Percentiles rank a stretch among this genome's conserved stretches.
phyloP scores from a whole-genome alignment of 2,329 filamentous ascomycete genomes.

The Colletotrichum limetticola region DNA sequence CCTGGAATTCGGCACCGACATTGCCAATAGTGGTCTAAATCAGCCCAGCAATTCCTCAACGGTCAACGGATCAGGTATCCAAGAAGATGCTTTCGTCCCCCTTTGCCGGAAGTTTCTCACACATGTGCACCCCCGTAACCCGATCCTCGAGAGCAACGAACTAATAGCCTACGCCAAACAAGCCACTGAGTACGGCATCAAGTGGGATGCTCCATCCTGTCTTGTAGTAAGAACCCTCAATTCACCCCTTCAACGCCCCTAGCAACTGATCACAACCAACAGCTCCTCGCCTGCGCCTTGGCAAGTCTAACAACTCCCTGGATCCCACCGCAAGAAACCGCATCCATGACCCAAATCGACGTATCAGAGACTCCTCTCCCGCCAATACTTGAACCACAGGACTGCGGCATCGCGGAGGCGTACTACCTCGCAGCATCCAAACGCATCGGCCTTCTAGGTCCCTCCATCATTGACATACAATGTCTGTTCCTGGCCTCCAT shows the following conservation, averaged over 20 bases:
- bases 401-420: conserved; percentile 28
- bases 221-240: conserved; percentile 35
- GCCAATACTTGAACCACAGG: conserved; percentile 2
- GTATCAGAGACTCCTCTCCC: neutral
- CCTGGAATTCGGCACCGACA: neutral
- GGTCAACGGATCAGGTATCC: conserved; percentile 1
- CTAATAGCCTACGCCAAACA: conserved; percentile 33
- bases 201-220: conserved; percentile 38
- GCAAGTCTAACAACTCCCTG: conserved; percentile 14
- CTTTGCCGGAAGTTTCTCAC: conserved; percentile 36
- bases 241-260: neutral
- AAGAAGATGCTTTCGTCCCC: conserved; percentile 20
- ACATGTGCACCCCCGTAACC: conserved; percentile 39
- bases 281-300: conserved; percentile 31
- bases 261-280: neutral
- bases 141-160: conserved; percentile 37
- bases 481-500: conserved; percentile 39
- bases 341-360: neutral
- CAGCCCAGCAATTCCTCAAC: neutral
- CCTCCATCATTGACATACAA: conserved; percentile 39
- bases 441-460: conserved; percentile 38
- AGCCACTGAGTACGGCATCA: conserved; percentile 30
- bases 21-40: neutral
- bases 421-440: conserved; percentile 39
- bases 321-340: neutral